Evolutionary conservation across 768 basidiomycete species (phyloP).

Genomic region (Podaxis carcinomalis): DNA sequence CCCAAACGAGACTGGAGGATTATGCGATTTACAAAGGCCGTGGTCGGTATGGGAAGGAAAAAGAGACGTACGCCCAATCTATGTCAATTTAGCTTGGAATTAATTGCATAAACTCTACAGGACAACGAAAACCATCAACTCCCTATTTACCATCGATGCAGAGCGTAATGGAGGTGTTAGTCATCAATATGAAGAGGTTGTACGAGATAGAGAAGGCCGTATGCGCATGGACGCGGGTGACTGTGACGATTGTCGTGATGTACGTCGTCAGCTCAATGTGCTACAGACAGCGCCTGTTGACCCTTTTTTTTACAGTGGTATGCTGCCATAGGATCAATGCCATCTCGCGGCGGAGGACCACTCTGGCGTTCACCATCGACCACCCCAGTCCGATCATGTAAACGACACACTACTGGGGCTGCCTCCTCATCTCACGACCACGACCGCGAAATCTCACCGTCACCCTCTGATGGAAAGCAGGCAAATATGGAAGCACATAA

Average conservation of each 20-base stretch:
- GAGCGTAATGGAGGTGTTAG: conserved; percentile 58
- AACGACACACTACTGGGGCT: conserved; percentile 17
- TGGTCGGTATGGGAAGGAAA: conserved; percentile 12
- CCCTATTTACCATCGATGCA: conserved; percentile 63
- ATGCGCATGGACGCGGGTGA: conserved; percentile 67
- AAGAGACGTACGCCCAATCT: conserved; percentile 23
- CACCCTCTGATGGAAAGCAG: conserved; percentile 15
- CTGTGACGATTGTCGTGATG: conserved; percentile 80
- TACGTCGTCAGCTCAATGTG: conserved; percentile 26
- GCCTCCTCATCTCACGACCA: conserved; percentile 6
- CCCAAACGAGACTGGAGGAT: conserved; percentile 1
- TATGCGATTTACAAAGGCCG: conserved; percentile 12
- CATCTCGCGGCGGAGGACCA: conserved; percentile 58
- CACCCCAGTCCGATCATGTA: conserved; percentile 27
- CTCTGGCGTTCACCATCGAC: conserved; percentile 66
- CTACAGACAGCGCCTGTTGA: not conserved
- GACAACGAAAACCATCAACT: conserved; percentile 49
- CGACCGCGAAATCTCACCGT: conserved; percentile 9
- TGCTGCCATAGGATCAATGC: conserved; percentile 68
- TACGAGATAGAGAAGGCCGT: conserved; percentile 61
- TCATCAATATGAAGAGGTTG: conserved; percentile 75
- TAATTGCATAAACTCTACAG: conserved; percentile 15
- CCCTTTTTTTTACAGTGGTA: conserved; percentile 56
- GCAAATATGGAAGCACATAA: conserved; percentile 49
- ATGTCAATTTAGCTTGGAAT: not conserved